Conservation (phyloP, 140 eudicot species). For the Stevia rebaudiana region DNA sequence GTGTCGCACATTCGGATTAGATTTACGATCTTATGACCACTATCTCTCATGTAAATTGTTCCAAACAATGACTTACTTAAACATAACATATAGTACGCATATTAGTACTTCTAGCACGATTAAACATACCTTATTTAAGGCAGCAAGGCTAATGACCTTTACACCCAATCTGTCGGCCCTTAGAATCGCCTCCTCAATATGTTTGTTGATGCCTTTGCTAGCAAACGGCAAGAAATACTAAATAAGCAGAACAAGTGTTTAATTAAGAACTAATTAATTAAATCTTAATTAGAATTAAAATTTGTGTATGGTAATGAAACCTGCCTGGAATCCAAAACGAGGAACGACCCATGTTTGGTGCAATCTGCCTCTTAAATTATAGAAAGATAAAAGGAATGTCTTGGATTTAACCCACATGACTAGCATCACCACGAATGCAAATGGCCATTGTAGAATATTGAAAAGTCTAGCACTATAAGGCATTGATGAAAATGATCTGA, state of each 20-base stretch:
- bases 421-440: slow-evolving; percentile 42
- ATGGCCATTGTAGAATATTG: slow-evolving; percentile 46
- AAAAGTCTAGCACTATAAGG: slow-evolving; percentile 40
- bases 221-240: slow-evolving; percentile 98
- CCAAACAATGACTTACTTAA: too few species aligned
- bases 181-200: slow-evolving; percentile 87
- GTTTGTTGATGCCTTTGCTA: slow-evolving; percentile 71
- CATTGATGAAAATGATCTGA: slow-evolving; percentile 46
- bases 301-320: neutral
- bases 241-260: slow-evolving; percentile 4
- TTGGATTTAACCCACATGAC: slow-evolving; percentile 85
- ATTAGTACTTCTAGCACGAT: neutral
- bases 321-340: slow-evolving; percentile 84
- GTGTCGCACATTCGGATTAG: too few species aligned
- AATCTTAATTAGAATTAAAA: neutral
- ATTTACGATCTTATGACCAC: too few species aligned
- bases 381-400: slow-evolving; percentile 60
- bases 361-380: slow-evolving; percentile 54
- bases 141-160: slow-evolving; percentile 93
- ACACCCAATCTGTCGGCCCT: slow-evolving; percentile 82
- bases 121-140: slow-evolving; percentile 67
- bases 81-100: too few species aligned
- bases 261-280: neutral
- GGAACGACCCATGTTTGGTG: slow-evolving; percentile 93
- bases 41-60: too few species aligned